Percentiles rank a stretch among this genome's conserved stretches.
These are phyloP conservation scores for Nannochloropsis gaditana DNA, from an alignment of 108 stramenopile genomes.

Conservation along the genomic window DNA sequence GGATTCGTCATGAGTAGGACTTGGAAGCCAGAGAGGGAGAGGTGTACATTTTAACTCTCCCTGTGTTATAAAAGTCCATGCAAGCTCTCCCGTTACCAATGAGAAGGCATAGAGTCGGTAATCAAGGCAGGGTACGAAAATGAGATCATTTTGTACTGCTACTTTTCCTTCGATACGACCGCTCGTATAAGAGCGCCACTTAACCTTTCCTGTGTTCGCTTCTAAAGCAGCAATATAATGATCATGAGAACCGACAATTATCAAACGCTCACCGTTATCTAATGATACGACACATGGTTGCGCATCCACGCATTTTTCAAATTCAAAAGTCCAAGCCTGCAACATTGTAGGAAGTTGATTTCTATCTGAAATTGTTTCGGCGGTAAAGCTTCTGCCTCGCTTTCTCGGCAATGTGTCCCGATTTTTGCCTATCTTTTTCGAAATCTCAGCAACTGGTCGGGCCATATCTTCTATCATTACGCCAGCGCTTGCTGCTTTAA, in stretches of 20 bases:
- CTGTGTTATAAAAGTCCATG: not conserved
- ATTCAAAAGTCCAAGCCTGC: not conserved
- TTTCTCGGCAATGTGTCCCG: not conserved
- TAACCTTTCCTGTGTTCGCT: not conserved
- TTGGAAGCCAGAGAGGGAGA: not conserved
- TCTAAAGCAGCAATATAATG: not conserved
- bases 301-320: conserved; percentile 14
- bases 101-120: not conserved
- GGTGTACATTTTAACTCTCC: not conserved
- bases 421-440: not conserved
- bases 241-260: not conserved
- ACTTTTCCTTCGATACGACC: conserved; percentile 15
- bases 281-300: not conserved
- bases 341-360: not conserved
- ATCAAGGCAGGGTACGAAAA: not conserved
- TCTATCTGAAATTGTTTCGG: not conserved
- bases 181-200: not conserved
- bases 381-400: not conserved
- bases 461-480: not conserved
- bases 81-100: not conserved
- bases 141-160: not conserved
- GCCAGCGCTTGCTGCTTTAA: not conserved
- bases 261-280: not conserved
- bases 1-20: not conserved
- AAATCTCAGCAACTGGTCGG: not conserved